A percentile compares a stretch with the other conserved stretches of the same genome.
phyloP scores from a whole-genome alignment of 176 grass and related monocot species.

The Oryza rufipogon region DNA sequence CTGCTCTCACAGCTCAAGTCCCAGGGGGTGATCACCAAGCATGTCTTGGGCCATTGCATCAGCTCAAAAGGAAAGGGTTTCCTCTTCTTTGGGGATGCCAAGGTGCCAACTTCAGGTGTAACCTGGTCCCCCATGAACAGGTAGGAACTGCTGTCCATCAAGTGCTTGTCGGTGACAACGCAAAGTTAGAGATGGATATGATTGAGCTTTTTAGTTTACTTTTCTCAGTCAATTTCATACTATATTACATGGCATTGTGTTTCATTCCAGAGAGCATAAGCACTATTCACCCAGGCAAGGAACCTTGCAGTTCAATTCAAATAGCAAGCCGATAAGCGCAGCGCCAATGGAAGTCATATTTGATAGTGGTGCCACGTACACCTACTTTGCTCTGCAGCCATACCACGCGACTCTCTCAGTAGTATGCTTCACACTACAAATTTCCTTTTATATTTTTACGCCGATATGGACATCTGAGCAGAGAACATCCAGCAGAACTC shows the following conservation, averaged over 20 bases:
- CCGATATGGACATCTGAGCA: not conserved
- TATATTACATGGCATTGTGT: not conserved
- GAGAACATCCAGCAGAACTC: not conserved
- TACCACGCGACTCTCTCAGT: constrained; percentile 83
- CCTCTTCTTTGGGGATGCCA: constrained; percentile 55
- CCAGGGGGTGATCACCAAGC: constrained; percentile 31
- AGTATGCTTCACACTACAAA: constrained; percentile 22
- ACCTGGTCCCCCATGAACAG: constrained; percentile 56
- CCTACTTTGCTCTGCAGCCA: constrained; percentile 71
- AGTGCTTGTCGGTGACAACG: not conserved
- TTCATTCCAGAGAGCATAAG: not conserved
- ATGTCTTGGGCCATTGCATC: constrained; percentile 64
- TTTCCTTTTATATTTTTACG: not conserved
- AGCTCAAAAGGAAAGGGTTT: constrained; percentile 47
- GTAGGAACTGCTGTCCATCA: not conserved
- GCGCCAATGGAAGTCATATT: constrained; percentile 80
- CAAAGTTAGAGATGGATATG: too few relatives aligned
- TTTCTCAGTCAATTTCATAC: not conserved
- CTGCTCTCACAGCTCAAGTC: constrained; percentile 58
- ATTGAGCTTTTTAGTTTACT: not conserved
- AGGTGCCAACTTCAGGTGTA: constrained; percentile 10
- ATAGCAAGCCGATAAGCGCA: constrained; percentile 14
- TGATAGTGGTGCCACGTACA: constrained; percentile 89
- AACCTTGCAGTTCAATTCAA: constrained; percentile 52
- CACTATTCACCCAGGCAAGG: constrained; percentile 81